A percentile compares a stretch with the other conserved stretches of the same genome.
Conservation (phyloP, 176 grass and related monocot species). For the Rhynchospora tenuis region DNA sequence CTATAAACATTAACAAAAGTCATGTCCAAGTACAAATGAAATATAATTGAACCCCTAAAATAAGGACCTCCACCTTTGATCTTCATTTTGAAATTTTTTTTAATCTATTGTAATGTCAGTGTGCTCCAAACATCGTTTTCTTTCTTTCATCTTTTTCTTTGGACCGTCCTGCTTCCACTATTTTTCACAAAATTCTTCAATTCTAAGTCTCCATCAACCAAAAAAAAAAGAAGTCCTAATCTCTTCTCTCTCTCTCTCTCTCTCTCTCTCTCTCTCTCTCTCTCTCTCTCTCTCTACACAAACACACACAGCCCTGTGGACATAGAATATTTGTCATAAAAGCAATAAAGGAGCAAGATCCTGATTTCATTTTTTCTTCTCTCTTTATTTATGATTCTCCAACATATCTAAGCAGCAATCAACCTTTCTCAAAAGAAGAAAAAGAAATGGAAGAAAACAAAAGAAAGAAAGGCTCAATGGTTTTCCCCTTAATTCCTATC, state of each 20-base stretch:
- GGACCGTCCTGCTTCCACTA: slow-evolving; percentile 9
- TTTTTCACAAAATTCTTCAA: slow-evolving; percentile 2
- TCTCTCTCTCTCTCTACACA: no score
- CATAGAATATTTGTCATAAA: slow-evolving; percentile 19
- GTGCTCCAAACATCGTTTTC: neutral
- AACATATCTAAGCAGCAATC: slow-evolving; percentile 53
- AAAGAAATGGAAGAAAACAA: slow-evolving; percentile 17
- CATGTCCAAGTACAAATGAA: neutral
- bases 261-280: no score
- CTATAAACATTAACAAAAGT: neutral
- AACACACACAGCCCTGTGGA: neutral
- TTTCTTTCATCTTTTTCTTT: neutral
- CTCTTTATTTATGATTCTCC: slow-evolving; percentile 33
- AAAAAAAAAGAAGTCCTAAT: no score
- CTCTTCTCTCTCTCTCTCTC: no score
- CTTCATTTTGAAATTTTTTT: neutral
- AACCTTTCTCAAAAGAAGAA: slow-evolving; percentile 27
- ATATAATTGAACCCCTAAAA: neutral
- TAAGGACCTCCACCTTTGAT: neutral
- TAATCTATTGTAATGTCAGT: neutral
- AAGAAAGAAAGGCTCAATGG: slow-evolving; percentile 48
- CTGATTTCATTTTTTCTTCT: slow-evolving; percentile 1
- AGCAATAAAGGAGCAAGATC: slow-evolving; percentile 16
- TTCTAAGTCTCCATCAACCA: slow-evolving; percentile 5
- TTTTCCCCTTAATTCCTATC: slow-evolving; percentile 51